Evolutionary conservation across 306 rosid genomes (phyloP).

Genomic region (Pterocarpus macrocarpus): DNA sequence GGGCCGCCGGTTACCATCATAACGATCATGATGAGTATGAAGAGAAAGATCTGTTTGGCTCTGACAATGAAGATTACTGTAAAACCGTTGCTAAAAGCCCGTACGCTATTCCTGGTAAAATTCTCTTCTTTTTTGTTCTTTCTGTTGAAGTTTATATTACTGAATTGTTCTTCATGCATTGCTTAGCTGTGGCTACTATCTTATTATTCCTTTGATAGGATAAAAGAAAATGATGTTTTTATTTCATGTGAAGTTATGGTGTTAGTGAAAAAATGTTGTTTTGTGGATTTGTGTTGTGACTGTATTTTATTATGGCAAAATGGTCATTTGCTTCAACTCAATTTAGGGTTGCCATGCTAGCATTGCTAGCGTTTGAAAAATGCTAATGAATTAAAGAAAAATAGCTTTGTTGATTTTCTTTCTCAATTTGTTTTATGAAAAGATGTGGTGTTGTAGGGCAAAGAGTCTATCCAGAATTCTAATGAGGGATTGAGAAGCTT

Average conservation of each 20-base stretch:
- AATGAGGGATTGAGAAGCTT: neutral
- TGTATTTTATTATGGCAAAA: constrained; percentile 4
- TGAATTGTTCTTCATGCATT: constrained; percentile 16
- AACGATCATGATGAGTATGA: constrained; percentile 46
- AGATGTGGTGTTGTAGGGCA: constrained; percentile 32
- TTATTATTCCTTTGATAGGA: neutral
- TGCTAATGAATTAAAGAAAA: constrained; percentile 29
- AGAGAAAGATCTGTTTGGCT: constrained; percentile 86
- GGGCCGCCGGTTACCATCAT: neutral
- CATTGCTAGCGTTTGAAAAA: constrained; percentile 14
- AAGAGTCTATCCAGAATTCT: neutral
- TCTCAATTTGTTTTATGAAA: constrained; percentile 47
- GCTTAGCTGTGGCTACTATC: constrained; percentile 7
- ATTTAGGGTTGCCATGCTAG: neutral
- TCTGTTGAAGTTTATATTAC: neutral
- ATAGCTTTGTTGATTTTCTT: constrained; percentile 45
- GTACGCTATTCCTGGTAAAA: constrained; percentile 75
- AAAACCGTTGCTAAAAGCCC: constrained; percentile 87
- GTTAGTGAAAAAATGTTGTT: neutral
- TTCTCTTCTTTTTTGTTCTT: neutral
- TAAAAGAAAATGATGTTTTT: neutral
- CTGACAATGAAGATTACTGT: constrained; percentile 86
- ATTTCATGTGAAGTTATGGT: neutral
- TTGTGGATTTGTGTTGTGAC: neutral
- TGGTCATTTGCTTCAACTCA: neutral